Conservation (phyloP, 352 stramenopile species). For the Thraustotheca clavata region DNA sequence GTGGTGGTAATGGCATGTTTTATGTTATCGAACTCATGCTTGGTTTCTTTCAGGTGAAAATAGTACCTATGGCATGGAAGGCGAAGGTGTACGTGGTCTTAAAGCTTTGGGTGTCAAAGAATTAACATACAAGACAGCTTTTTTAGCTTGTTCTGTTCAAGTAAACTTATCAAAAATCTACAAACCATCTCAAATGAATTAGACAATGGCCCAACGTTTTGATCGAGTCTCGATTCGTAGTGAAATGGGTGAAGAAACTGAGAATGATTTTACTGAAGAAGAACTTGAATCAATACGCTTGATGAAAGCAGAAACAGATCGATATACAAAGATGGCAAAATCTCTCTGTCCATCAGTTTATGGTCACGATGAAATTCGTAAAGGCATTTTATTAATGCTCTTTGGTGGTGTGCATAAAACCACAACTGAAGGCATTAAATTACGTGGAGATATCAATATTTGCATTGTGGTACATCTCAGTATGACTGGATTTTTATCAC, state of each 20-base stretch:
- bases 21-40: not conserved
- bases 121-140: conserved; percentile 97
- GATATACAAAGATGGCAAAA: conserved; percentile 91
- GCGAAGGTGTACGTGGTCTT: conserved; percentile 91
- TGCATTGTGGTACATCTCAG: conserved; percentile 93
- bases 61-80: conserved; percentile 69
- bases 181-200: not conserved
- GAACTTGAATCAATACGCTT: conserved; percentile 89
- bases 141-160: conserved; percentile 93
- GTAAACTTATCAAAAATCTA: not conserved
- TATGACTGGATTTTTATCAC: conserved; percentile 27
- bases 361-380: conserved; percentile 92
- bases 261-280: conserved; percentile 81
- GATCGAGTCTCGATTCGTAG: conserved; percentile 81
- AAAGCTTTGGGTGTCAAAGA: conserved; percentile 94
- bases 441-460: conserved; percentile 99
- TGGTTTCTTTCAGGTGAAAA: conserved; percentile 43
- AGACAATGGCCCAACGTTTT: conserved; percentile 80
- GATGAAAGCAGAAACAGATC: conserved; percentile 85
- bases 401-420: conserved; percentile 98
- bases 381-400: conserved; percentile 96
- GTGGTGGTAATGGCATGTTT: conserved; percentile 20
- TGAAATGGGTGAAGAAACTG: conserved; percentile 51
- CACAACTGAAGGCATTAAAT: conserved; percentile 94
- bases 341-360: conserved; percentile 96